A percentile compares a stretch with the other conserved stretches of the same genome.
phyloP scores from a whole-genome alignment of 78 protist genomes.

The slime mould (Dictyostelium discoideum) region dicty_2.7 NC_007088.5:6237001-6237500 shows the following conservation, averaged over 20 bases:
- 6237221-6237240: conserved; percentile 99
- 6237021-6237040: conserved; percentile 93
- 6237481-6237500: not conserved
- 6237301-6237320: not conserved
- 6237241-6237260: conserved; percentile 92
- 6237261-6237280: conserved; percentile 14
- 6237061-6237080: conserved; percentile 84
- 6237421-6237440: conserved; percentile 98
- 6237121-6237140: conserved; percentile 74
- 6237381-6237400: conserved; percentile 93
- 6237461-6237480: not conserved
- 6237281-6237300: not conserved
- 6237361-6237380: not conserved
- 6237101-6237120: conserved; percentile 86
- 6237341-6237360: not conserved
- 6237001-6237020: conserved; percentile 99
- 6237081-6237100: conserved; percentile 58
- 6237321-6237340: not conserved
- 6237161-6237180: conserved; percentile 55
- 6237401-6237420: conserved; percentile 87
- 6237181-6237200: conserved; percentile 96
- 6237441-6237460: conserved; percentile 99
- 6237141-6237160: conserved; percentile 55
- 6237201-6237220: conserved; percentile 99
- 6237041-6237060: conserved; percentile 99